Percentiles rank a stretch among this genome's conserved stretches.
phyloP scores from a whole-genome alignment of 352 stramenopile genomes.

The Phytophthora hibernalis region DNA sequence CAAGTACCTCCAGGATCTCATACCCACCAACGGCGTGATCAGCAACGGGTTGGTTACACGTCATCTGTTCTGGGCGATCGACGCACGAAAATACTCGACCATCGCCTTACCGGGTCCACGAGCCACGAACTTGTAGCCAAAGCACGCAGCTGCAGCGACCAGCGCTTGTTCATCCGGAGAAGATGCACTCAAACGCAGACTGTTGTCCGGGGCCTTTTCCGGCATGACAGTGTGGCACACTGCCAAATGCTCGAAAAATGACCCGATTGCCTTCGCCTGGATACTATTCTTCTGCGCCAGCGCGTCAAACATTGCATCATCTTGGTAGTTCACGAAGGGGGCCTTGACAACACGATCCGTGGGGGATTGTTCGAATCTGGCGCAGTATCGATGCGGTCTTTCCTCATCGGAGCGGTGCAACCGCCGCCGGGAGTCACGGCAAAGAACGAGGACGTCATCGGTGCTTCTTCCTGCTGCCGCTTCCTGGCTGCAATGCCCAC shows the following conservation, averaged over 20 bases:
- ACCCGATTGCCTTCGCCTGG: slow-evolving; percentile 58
- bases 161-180: slow-evolving; percentile 92
- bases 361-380: slow-evolving; percentile 31
- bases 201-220: slow-evolving; percentile 92
- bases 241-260: slow-evolving; percentile 90
- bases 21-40: slow-evolving; percentile 58
- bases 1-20: slow-evolving; percentile 92
- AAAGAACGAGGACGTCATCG: slow-evolving; percentile 38
- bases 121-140: slow-evolving; percentile 85
- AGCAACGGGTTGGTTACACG: slow-evolving; percentile 37
- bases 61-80: slow-evolving; percentile 42
- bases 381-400: slow-evolving; percentile 45
- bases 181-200: slow-evolving; percentile 89
- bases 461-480: slow-evolving; percentile 56
- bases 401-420: slow-evolving; percentile 35
- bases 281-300: slow-evolving; percentile 43
- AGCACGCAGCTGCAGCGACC: slow-evolving; percentile 81
- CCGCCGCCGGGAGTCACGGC: slow-evolving; percentile 35
- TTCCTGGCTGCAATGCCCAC: slow-evolving; percentile 81
- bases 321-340: slow-evolving; percentile 91
- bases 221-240: slow-evolving; percentile 98
- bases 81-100: slow-evolving; percentile 73
- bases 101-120: slow-evolving; percentile 77
- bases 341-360: slow-evolving; percentile 66
- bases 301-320: slow-evolving; percentile 78